A percentile compares a stretch with the other conserved stretches of the same genome.
Evolutionary conservation across 208 protist genomes (phyloP).

Genomic region (Endotrypanum monterogeii): DNA sequence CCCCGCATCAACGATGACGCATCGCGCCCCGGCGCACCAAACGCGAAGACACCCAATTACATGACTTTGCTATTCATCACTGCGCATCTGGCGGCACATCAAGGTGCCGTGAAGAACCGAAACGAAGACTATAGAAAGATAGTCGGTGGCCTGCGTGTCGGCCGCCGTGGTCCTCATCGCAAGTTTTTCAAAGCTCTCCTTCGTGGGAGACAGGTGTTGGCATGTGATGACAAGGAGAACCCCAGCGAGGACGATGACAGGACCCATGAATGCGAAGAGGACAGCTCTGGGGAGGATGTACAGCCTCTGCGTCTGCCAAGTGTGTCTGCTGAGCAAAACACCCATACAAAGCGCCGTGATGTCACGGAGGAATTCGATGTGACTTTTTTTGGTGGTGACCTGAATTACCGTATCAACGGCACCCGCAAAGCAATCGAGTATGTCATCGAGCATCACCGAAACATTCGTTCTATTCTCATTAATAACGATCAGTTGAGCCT

Average conservation of each 20-base stretch:
- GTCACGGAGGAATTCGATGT: constrained; percentile 92
- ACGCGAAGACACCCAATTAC: constrained; percentile 24
- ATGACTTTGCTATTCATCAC: constrained; percentile 89
- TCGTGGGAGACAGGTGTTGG: constrained; percentile 1
- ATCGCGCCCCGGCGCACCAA: not conserved
- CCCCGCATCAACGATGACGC: not conserved
- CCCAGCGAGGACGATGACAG: constrained; percentile 8
- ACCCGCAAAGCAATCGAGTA: constrained; percentile 76
- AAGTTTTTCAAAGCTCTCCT: constrained; percentile 39
- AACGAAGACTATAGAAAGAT: constrained; percentile 90
- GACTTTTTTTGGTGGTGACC: constrained; percentile 93
- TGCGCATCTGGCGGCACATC: constrained; percentile 91
- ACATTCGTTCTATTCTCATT: constrained; percentile 76
- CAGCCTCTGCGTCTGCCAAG: constrained; percentile 17
- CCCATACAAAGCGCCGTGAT: constrained; percentile 39
- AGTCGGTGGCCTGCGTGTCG: constrained; percentile 49
- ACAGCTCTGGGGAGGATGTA: constrained; percentile 11
- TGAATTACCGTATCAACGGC: constrained; percentile 96
- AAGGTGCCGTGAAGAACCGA: constrained; percentile 62
- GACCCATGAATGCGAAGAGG: constrained; percentile 8
- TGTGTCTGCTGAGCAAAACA: constrained; percentile 6
- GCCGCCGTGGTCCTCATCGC: constrained; percentile 37
- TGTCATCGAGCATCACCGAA: constrained; percentile 60
- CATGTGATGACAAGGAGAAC: constrained; percentile 18
- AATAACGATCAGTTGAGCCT: constrained; percentile 92